Evolutionary conservation across 2,329 filamentous ascomycete species (phyloP).

Genomic region (Beauveria caledonica): DNA sequence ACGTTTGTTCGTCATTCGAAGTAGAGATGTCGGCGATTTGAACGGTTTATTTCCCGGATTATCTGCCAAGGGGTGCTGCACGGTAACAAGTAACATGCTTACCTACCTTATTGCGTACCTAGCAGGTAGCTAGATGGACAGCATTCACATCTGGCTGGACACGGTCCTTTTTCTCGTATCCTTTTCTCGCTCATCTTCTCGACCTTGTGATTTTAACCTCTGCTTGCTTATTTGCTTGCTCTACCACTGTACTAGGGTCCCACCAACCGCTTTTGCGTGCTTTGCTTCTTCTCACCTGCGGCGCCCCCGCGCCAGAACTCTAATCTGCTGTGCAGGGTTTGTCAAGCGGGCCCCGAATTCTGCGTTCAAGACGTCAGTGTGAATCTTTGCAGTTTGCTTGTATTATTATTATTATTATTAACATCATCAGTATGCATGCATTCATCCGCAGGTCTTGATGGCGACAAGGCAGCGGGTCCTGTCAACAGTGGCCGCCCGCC

Average conservation of each 20-base stretch:
- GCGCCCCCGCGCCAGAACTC: background rate
- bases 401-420: background rate
- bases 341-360: background rate
- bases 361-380: background rate
- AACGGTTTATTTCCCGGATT: too few species aligned
- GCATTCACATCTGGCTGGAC: background rate
- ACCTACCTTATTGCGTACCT: too few species aligned
- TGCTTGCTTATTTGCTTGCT: background rate
- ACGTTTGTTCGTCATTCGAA: too few species aligned
- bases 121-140: too few species aligned
- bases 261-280: background rate
- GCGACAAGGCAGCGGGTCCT: background rate
- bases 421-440: background rate
- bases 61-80: too few species aligned
- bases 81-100: too few species aligned
- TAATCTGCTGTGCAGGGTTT: background rate
- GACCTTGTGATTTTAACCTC: too few species aligned
- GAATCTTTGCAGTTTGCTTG: background rate
- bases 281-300: background rate
- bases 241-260: background rate
- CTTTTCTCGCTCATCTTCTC: too few species aligned
- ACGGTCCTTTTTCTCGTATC: background rate
- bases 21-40: too few species aligned
- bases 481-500: background rate
- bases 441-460: background rate